Evolutionary conservation across 257 asterid species (phyloP), one percentile per base, ranked within the genome.

Genomic region (Capsicum pubescens): DNA sequence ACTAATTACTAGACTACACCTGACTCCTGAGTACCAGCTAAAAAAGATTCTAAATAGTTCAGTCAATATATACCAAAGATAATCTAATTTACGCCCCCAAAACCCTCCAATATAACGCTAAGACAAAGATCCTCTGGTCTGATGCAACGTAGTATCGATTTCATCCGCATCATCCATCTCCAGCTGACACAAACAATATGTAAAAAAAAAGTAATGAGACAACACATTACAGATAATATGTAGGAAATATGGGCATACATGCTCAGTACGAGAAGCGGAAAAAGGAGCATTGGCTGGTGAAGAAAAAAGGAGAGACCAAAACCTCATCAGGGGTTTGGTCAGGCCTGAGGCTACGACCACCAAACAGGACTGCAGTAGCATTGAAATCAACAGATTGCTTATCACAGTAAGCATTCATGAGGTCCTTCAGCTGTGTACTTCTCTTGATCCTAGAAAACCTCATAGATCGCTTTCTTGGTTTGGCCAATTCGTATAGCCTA

Each of bases 311-410:
- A 26, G 32, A 1, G 17, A 54, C 1, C 54, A 2, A 60, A 9
- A 89, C 92, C 92, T 89, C 89, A 83, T 87, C 90, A 6, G 92
- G 92, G 13, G 92, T 89, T 44, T 89, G 90, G 78, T 85, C 88
- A 0, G 50, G 86, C 44, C 84, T 87, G 76, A 90, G 84, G 2
- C 89, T 87, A 12, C 87, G 88, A 0, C 92, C 92, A 82, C 86
- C 91, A 52, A 86, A 90, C 79, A 88, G 81, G 83, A 90, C 88
- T 0, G 84, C 89, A 87, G 88, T 88, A 2, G 91, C 79, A 13
- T 69, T 81, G 59, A 85, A 44, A 54, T 88, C 90, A 58, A 88
- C 87, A 0, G 91, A 88, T 7, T 86, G 91, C 2, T 87, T 84
- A 42, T 86, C 91, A 67, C 91, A 90, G 50, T 90, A 90, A 54